Evolutionary conservation across 345 rosid genomes (phyloP).

Genomic region (Mercurialis annua): DNA sequence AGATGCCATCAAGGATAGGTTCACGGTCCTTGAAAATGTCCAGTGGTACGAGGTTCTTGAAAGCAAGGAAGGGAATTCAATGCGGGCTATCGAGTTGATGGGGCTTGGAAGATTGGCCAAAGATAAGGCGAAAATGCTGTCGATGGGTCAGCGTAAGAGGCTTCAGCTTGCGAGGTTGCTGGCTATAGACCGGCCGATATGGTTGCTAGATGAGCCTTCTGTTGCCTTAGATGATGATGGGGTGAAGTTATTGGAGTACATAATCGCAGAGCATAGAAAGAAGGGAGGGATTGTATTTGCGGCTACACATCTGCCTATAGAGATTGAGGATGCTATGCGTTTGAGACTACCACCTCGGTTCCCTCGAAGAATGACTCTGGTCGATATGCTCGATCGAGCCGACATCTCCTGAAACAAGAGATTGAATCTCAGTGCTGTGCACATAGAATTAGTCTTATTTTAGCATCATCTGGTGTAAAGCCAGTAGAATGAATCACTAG

Average conservation of each 20-base stretch:
- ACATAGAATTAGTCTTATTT: too few species aligned
- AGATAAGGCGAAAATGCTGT: constrained; percentile 72
- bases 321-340: constrained; percentile 78
- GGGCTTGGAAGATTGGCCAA: constrained; percentile 76
- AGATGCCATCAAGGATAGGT: constrained; percentile 66
- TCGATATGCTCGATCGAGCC: constrained; percentile 75
- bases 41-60: constrained; percentile 87
- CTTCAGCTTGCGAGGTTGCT: constrained; percentile 79
- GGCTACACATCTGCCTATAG: constrained; percentile 80
- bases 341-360: constrained; percentile 79
- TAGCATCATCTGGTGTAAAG: too few species aligned
- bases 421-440: too few species aligned
- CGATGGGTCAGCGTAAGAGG: constrained; percentile 90
- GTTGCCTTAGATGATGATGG: constrained; percentile 87
- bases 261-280: constrained; percentile 70
- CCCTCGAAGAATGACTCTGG: constrained; percentile 72
- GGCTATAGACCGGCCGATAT: constrained; percentile 82
- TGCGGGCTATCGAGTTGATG: constrained; percentile 81
- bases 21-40: constrained; percentile 73
- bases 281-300: constrained; percentile 79
- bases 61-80: constrained; percentile 63
- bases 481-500: too few species aligned
- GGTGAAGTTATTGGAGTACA: constrained; percentile 62
- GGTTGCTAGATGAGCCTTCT: constrained; percentile 86
- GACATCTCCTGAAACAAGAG: constrained; percentile 34